Percentiles rank a stretch among this genome's conserved stretches.
phyloP scores from a whole-genome alignment of 176 grass and related monocot species.

The Musa schizocarpa region DNA sequence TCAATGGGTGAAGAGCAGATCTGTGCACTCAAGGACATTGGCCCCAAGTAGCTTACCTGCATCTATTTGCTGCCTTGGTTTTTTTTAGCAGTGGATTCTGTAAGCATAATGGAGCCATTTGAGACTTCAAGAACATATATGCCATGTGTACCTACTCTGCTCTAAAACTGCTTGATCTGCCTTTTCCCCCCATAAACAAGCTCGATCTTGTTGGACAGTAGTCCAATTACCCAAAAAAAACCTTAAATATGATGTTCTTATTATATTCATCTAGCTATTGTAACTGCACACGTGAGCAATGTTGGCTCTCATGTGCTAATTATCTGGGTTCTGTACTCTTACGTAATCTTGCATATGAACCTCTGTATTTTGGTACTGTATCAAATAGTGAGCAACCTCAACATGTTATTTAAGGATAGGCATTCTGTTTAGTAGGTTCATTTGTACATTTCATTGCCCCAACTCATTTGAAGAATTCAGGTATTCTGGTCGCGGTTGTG shows the following conservation, averaged over 20 bases:
- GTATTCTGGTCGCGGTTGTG: too few species aligned
- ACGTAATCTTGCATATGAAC: too few species aligned
- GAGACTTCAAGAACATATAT: not conserved
- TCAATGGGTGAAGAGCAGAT: slow-evolving; percentile 72
- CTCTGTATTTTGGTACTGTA: too few species aligned
- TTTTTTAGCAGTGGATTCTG: not conserved
- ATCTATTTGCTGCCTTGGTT: not conserved
- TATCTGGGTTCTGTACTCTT: too few species aligned
- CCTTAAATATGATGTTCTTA: not conserved
- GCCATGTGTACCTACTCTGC: not conserved
- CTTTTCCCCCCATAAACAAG: not conserved
- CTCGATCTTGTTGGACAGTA: not conserved
- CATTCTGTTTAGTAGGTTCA: too few species aligned
- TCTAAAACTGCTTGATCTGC: not conserved
- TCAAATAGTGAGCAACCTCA: too few species aligned
- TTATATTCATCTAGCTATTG: not conserved
- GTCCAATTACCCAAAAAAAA: not conserved
- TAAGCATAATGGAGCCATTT: not conserved
- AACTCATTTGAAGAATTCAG: too few species aligned
- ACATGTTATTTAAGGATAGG: too few species aligned
- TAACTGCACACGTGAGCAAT: not conserved
- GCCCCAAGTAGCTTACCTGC: slow-evolving; percentile 29
- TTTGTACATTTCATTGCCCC: too few species aligned
- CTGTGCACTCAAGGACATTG: slow-evolving; percentile 44
- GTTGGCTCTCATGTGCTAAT: too few species aligned